Evolutionary conservation across 2,329 filamentous ascomycete species (phyloP), one percentile per base, ranked within the genome.

Genomic region (Fusarium citri): DNA sequence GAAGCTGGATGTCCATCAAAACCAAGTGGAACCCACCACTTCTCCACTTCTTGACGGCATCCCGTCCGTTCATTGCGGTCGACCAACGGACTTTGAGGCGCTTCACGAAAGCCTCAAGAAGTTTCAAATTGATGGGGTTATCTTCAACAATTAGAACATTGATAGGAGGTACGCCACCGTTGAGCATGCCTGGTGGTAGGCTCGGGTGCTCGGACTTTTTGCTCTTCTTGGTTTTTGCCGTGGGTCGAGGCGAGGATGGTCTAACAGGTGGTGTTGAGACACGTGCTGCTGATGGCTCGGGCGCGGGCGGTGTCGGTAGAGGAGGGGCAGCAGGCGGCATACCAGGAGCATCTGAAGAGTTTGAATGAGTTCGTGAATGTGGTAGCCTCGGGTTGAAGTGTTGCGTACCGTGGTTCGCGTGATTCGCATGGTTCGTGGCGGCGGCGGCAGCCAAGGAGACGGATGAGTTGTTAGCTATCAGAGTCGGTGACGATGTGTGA

Each of bases 101-200:
- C 82, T 98, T 97, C 85, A 98, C 95, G 76, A 99, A 97, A 2
- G 94, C 94, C 77, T 98, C 95, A 37, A 99, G 84, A 12, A 99
- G 89, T 76, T 94, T 93, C 72, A 98, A 84, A 77, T 98, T 99
- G 86, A 99, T 98, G 69, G 96, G 94, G 80, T 99, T 99, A 82
- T 99, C 96, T 83, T 99, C 96, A 16, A 99, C 96, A 65, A 99
- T 97, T 45, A 99, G 85, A 10, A 98, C 94, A 74, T 97, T 98
- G 82, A 99, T 98, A 2, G 96, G 95, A 10, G 96, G 96, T 1
- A 98, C 94, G 2, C 90, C 90, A 56, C 91, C 91, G 72, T 95
- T 94, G 28, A 97, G 86, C 74, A 93, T 85, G 30, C 88, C 90
- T 6, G 90, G 84, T 26, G 87, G 86, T 64, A 91, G 76, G 15